Evolutionary conservation across 2,329 filamentous ascomycete species (phyloP), one percentile per base, ranked within the genome.

Genomic region (Calonectria multiphialidica): DNA sequence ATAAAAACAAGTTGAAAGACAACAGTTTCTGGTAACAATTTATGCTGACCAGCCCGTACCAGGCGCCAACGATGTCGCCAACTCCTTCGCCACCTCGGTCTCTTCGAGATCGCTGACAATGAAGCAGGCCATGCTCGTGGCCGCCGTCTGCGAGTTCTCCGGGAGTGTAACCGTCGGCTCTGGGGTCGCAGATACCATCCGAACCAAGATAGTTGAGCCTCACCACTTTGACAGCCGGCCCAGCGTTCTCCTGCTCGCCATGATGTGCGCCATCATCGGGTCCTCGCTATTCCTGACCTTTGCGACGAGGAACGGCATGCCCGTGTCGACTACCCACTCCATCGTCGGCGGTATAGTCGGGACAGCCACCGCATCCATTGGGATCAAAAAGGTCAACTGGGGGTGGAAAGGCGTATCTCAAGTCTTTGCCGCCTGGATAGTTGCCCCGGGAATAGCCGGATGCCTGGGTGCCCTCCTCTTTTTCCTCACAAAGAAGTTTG

Each of bases 281-380:
- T 89, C 85, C 0, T 87, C 88, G 0, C 78, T 86, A n/a, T 90
- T 88, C 73, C 84, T 90, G 16, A 89, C 88, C 2, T 76, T 88
- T 57, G 88, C 88, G 1, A 90, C 88, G 2, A 80, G 84, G 9
- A 82, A 87, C 59, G 88, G 87, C 59, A 82, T 90, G 72, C 89
- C 89, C 1, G 87, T 90, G 5, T 88, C 87, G 3, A 90, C 89
- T 2, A 90, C 89, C 0, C 87, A 89, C 77, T 88, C 86, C 66
- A 85, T 89, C 45, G 85, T 89, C 45, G 87, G 83, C 5, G 84
- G 84, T 2, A 45, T 85, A 1, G 79, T 85, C 0, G 84, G 84
- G 13, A 80, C 83, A 0, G 83, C 81, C 3, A 81, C 81, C 0
- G 84, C 83, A 0, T 81, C 82, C 1, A 80, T 85, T 13, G 84